These are phyloP conservation scores for Micromonas pusilla DNA, from an alignment of 139 green algal genomes.

Conservation along the genomic window DNA sequence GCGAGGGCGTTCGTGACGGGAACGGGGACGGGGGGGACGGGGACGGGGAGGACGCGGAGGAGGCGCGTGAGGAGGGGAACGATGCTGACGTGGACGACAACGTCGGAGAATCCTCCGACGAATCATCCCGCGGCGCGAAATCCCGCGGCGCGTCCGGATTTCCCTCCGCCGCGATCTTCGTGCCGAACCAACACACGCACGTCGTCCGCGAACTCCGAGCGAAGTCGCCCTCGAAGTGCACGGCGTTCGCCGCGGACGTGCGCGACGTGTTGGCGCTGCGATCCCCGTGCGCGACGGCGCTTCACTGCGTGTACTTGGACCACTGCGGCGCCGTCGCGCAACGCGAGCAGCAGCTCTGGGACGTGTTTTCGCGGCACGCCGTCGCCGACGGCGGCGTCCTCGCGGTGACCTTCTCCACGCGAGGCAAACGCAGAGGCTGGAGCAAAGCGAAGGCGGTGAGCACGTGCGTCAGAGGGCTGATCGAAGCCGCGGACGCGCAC, in stretches of 20 bases:
- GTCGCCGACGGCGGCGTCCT: slow-evolving; percentile 16
- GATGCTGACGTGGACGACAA: too few species aligned
- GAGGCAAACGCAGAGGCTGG: slow-evolving; percentile 3
- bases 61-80: too few species aligned
- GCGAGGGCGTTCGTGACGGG: too few species aligned
- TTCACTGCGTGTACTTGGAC: slow-evolving; percentile 24
- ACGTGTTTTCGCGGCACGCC: slow-evolving; percentile 22
- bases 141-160: not conserved
- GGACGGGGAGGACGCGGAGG: too few species aligned
- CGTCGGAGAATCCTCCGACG: too few species aligned
- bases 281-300: not conserved
- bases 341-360: slow-evolving; percentile 18
- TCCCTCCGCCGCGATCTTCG: not conserved
- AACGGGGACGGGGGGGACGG: too few species aligned
- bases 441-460: not conserved
- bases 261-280: not conserved
- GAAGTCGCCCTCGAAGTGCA: not conserved
- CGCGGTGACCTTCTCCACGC: slow-evolving; percentile 25
- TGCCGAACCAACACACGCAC: slow-evolving; percentile 25
- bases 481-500: slow-evolving; percentile 4
- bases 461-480: not conserved
- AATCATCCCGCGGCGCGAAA: too few species aligned
- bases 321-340: slow-evolving; percentile 16
- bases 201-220: slow-evolving; percentile 16
- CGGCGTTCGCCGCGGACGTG: not conserved